phyloP scores from a whole-genome alignment of 2,329 filamentous ascomycete species.

The Fusarium graminum region DNA sequence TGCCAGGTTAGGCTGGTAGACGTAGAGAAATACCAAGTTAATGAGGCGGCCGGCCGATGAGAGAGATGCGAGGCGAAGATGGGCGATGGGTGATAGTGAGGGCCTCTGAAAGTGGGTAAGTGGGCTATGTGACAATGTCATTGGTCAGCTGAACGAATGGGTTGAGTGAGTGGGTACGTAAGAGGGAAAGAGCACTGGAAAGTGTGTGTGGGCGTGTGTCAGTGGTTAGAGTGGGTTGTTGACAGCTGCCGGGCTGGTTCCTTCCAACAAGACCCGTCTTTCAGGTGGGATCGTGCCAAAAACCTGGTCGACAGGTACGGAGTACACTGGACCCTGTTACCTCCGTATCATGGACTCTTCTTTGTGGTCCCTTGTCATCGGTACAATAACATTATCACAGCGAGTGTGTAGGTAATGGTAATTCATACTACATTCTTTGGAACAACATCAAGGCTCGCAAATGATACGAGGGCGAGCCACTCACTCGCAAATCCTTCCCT shows the following conservation, averaged over 20 bases:
- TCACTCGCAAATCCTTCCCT: not conserved
- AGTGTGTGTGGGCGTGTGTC: conserved; percentile 46
- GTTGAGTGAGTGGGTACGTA: conserved; percentile 38
- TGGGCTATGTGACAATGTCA: conserved; percentile 16
- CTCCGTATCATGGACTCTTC: conserved; percentile 3
- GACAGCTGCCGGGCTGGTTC: conserved; percentile 48
- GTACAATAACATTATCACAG: not conserved
- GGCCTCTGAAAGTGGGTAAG: conserved; percentile 43
- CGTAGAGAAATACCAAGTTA: conserved; percentile 36
- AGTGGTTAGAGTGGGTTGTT: conserved; percentile 42
- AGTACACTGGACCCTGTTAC: conserved; percentile 32
- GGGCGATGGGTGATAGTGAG: conserved; percentile 45
- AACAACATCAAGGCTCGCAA: not conserved
- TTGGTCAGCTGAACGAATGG: conserved; percentile 15
- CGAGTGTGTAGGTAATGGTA: not conserved
- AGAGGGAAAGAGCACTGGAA: conserved; percentile 36
- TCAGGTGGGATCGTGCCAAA: conserved; percentile 45
- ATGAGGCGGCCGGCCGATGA: conserved; percentile 43
- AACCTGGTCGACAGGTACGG: conserved; percentile 40
- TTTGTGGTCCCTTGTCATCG: not conserved
- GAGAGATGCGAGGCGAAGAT: conserved; percentile 46
- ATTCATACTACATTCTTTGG: not conserved
- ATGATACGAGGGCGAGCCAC: not conserved
- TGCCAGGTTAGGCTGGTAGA: conserved; percentile 38
- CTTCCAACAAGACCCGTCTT: conserved; percentile 44